Conservation (phyloP, 1,139 yeast species). For the Geotrichum candidum region DNA sequence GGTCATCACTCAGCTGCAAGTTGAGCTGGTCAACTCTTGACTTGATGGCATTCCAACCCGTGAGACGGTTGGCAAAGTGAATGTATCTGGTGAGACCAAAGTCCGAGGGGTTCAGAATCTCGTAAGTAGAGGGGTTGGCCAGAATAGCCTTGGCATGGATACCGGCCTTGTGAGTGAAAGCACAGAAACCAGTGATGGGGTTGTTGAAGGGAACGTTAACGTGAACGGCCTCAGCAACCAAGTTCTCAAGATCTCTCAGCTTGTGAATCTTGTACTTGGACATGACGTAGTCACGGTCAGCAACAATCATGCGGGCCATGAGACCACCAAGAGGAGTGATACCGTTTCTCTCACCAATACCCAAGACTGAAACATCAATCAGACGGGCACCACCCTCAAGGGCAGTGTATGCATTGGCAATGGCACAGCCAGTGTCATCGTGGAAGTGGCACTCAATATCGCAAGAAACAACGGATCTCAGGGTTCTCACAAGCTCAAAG, state of each 20-base stretch:
- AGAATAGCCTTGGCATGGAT: slow-evolving; percentile 97
- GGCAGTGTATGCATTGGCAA: slow-evolving; percentile 97
- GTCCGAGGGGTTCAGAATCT: slow-evolving; percentile 89
- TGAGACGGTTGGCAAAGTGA: slow-evolving; percentile 94
- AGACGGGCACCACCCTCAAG: slow-evolving; percentile 96
- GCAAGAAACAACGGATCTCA: slow-evolving; percentile 89
- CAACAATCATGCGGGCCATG: slow-evolving; percentile 99
- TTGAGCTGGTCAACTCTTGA: slow-evolving; percentile 96
- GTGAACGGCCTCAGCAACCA: slow-evolving; percentile 96
- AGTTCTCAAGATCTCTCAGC: slow-evolving; percentile 89
- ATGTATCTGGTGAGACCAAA: slow-evolving; percentile 93
- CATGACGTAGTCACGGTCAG: slow-evolving; percentile 92
- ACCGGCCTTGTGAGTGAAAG: slow-evolving; percentile 99
- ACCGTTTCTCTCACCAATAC: slow-evolving; percentile 99
- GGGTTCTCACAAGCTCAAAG: slow-evolving; percentile 89
- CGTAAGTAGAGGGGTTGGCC: slow-evolving; percentile 97
- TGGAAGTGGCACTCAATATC: slow-evolving; percentile 99
- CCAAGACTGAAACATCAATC: slow-evolving; percentile 91
- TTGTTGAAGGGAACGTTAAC: slow-evolving; percentile 97
- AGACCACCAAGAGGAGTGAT: slow-evolving; percentile 96
- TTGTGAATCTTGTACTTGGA: slow-evolving; percentile 94
- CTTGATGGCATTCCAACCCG: slow-evolving; percentile 99
- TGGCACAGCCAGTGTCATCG: slow-evolving; percentile 98
- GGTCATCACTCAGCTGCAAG: slow-evolving; percentile 82
- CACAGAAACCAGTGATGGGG: slow-evolving; percentile 99